Evolutionary conservation across 192 early-diverging fungal genomes (phyloP), one percentile per base, ranked within the genome.

Genomic region (Gamsiella multidivaricata): DNA sequence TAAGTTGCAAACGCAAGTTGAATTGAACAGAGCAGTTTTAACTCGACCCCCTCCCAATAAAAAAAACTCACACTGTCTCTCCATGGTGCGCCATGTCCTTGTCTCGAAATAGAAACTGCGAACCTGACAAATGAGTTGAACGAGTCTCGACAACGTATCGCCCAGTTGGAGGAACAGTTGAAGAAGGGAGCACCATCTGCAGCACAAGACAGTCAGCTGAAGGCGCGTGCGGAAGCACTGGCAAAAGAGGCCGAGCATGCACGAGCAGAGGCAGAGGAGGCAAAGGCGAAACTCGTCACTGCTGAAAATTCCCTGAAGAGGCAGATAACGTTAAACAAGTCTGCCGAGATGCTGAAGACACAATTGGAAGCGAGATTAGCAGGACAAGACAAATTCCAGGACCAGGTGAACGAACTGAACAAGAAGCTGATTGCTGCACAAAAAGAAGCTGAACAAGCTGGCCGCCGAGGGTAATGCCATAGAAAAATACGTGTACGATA

Each of bases 291-390:
- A 3, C 67, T 37, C 28, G 33, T 43, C 17, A 37, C 28, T 7
- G 46, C 49, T 17, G 67, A 69, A 12, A 37, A 51, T 0, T 51
- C 29, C 2, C 33, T 69, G 6, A 32, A 9, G 4, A 45, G 32
- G 29, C 31, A 52, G 42, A 37, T 41, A 1, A 49, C 53, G 32
- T 54, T 43, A 22, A n/a, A 54, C 2, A 61, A 26, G n/a, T 34
- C 55, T 0, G 23, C 28, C 5, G 58, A 70, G 43, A 61, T 59
- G 50, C 12, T 70, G 41, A 70, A 70, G 7, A 46, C 33, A 0
- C 69, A 70, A 12, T 52, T 70, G 0, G 52, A 54, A 42, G 69
- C 59, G 20, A 70, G 62, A 42, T 12, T 28, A 2, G 23, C 26
- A 18, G 55, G 34, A 20, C 28, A 39, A 11, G 67, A 69, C 14